Conservation (phyloP, 208 protist species). For the Acanthamoeba culbertsoni region DNA sequence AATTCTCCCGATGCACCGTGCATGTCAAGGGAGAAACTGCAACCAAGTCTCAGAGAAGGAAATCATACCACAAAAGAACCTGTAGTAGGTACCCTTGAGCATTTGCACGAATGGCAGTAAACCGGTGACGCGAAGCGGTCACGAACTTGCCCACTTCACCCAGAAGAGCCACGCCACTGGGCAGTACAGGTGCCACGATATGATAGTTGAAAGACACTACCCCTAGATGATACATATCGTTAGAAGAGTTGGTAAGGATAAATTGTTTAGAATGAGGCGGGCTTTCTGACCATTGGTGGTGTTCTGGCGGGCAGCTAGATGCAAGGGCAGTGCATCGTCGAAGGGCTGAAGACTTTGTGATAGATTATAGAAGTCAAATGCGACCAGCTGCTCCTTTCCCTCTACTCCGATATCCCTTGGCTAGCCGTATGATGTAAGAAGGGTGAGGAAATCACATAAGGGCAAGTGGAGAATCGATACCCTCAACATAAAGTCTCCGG, state of each 20-base stretch:
- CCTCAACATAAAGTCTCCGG: neutral
- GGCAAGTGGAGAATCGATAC: neutral
- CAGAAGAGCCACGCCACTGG: neutral
- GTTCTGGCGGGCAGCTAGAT: neutral
- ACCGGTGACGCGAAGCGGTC: neutral
- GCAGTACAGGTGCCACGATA: neutral
- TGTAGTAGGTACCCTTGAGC: too few species aligned
- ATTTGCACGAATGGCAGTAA: too few species aligned
- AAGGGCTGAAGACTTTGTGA: neutral
- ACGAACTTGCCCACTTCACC: conserved; percentile 16
- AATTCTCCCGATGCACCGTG: too few species aligned
- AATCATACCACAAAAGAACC: too few species aligned
- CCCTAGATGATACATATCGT: neutral
- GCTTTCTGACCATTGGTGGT: too few species aligned
- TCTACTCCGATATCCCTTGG: too few species aligned
- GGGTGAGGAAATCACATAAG: neutral
- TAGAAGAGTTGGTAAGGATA: neutral
- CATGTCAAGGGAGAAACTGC: too few species aligned
- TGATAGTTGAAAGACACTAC: neutral
- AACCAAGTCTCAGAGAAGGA: too few species aligned
- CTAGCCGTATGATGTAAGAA: too few species aligned
- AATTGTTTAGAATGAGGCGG: neutral
- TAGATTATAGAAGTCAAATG: neutral
- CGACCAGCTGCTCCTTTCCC: neutral
- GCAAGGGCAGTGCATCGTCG: neutral